A percentile compares a stretch with the other conserved stretches of the same genome.
Evolutionary conservation across 495 filamentous ascomycete species (phyloP).

Genomic region (Arthonia radiata): DNA sequence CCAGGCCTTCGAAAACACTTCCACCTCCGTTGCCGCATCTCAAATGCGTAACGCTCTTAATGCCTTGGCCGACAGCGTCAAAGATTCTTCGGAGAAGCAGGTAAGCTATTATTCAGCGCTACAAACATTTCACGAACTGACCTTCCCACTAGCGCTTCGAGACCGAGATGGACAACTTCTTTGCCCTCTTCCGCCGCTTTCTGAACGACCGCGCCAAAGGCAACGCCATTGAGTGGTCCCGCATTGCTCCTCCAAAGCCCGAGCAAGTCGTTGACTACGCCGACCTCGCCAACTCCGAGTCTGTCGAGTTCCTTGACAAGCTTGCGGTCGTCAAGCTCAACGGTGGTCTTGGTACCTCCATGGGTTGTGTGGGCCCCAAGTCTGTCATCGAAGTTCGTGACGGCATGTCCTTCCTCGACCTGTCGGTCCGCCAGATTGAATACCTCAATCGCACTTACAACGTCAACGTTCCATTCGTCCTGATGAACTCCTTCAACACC

Average conservation of each 20-base stretch:
- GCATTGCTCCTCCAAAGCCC: slow-evolving; percentile 74
- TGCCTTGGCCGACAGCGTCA: slow-evolving; percentile 68
- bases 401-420: slow-evolving; percentile 98
- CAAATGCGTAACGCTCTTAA: slow-evolving; percentile 99
- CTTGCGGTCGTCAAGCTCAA: slow-evolving; percentile 98
- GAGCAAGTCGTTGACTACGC: slow-evolving; percentile 88
- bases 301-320: slow-evolving; percentile 86
- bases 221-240: slow-evolving; percentile 77
- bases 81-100: slow-evolving; percentile 64
- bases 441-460: slow-evolving; percentile 95
- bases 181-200: slow-evolving; percentile 88
- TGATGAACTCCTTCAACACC: slow-evolving; percentile 99
- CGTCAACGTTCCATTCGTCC: slow-evolving; percentile 91
- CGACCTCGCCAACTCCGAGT: slow-evolving; percentile 58
- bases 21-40: slow-evolving; percentile 85
- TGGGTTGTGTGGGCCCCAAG: slow-evolving; percentile 98
- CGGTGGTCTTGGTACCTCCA: slow-evolving; percentile 96
- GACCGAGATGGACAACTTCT: slow-evolving; percentile 99
- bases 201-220: slow-evolving; percentile 98
- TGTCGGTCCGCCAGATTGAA: slow-evolving; percentile 97
- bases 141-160: slow-evolving; percentile 41
- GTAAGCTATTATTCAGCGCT: slow-evolving; percentile 14
- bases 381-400: slow-evolving; percentile 99
- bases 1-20: slow-evolving; percentile 98
- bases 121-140: slow-evolving; percentile 5